Evolutionary conservation across 192 early-diverging fungal species (phyloP).

Genomic region (Backusella tarrabulga): DNA sequence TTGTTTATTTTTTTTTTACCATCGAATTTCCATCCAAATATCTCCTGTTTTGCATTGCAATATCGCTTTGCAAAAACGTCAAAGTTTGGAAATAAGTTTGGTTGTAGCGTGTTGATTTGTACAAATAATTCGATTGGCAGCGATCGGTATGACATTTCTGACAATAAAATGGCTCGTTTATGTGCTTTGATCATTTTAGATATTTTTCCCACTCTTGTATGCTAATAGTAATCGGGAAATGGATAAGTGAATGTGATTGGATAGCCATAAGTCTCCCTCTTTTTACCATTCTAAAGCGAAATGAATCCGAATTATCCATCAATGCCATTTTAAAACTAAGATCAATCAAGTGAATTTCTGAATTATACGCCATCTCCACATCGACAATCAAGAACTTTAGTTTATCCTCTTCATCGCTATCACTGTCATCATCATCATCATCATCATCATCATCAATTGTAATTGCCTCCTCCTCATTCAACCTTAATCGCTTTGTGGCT

Average conservation of each 20-base stretch:
- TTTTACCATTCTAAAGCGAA: not conserved
- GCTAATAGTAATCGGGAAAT: not conserved
- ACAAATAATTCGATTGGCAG: not conserved
- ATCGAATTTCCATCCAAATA: constrained; percentile 1
- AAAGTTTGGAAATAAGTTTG: not conserved
- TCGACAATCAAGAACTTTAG: not conserved
- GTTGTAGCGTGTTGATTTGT: not conserved
- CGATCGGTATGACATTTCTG: not conserved
- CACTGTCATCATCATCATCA: not conserved
- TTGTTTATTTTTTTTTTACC: not conserved
- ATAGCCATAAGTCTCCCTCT: not conserved
- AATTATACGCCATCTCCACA: not conserved
- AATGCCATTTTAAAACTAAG: not conserved
- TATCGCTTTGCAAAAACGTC: not conserved
- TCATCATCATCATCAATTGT: not conserved
- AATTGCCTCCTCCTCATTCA: not conserved
- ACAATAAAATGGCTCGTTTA: not conserved
- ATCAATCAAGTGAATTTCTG: not conserved
- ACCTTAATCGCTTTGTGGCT: not conserved
- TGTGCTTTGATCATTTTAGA: not conserved
- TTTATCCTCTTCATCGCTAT: not conserved
- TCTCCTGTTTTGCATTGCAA: not conserved
- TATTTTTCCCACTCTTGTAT: not conserved
- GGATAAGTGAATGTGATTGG: no score
- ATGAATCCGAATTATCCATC: not conserved